Evolutionary conservation across 2,329 filamentous ascomycete species (phyloP), one percentile per base, ranked within the genome.

Genomic region (Bipolaris cookei): DNA sequence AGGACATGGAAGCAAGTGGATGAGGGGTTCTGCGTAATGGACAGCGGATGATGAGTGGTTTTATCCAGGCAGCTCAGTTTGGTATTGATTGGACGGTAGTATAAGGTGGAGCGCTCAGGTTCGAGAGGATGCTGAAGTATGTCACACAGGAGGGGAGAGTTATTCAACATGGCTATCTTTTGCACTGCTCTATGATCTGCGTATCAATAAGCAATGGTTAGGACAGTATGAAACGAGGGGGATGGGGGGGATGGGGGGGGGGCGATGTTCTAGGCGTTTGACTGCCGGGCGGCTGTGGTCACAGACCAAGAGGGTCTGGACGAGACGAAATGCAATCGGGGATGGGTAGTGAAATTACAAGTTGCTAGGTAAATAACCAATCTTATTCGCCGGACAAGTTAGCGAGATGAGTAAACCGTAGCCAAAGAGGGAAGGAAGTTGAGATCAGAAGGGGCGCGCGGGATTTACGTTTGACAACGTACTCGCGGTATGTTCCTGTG

Each of bases 391-490:
- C 42, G 41, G 38, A 43, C 39, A 46, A 46, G 45, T 60, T 57
- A 60, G 55, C 50, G 55, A 61, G 59, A 66, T 58, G 58, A 62
- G 39, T 11, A 18, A 42, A 10, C 21, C 37, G 43, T 55, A 53
- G 48, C 34, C 54, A 56, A 54, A 61, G 38, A 48, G 53, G 46
- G 34, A 58, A 53, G 53, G 46, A 39, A 58, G 37, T 45, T 58
- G 44, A 54, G 53, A 55, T 59, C 47, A 53, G 53, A 56, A 14
- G 18, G 30, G 28, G 28, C 7, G 10, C 28, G 28, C 10, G 28
- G 28, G 28, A 30, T 30, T 30, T 30, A 30, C 28, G 28, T 30
- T 30, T 30, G 28, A 30, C 28, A 11, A 30, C 28, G 28, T 30
- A 30, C 10, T 30, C 28, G 10, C 28, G 28, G 28, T 30, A 30